Conservation (phyloP, 768 basidiomycete species). For the Ramaria sp. region DNA sequence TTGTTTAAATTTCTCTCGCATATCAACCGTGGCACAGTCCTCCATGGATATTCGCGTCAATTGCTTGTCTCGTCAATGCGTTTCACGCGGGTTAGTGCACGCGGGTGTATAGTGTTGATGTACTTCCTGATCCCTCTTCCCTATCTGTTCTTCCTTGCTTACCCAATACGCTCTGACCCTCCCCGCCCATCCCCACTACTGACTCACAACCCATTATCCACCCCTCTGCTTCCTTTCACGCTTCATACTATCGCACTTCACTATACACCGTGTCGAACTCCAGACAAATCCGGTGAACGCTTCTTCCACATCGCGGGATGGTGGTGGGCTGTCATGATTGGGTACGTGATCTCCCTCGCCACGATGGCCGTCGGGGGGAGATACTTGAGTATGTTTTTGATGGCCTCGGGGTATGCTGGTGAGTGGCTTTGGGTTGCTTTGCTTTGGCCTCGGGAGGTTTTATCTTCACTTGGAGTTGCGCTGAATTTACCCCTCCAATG, state of each 20-base stretch:
- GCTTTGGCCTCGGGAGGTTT: neutral
- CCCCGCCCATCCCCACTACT: neutral
- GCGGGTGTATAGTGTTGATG: no score
- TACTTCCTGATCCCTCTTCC: no score
- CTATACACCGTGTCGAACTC: neutral
- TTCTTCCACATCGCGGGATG: slow-evolving; percentile 48
- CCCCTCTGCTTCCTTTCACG: neutral
- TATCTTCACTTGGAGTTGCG: neutral
- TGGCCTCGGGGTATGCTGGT: slow-evolving; percentile 46
- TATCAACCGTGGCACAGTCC: slow-evolving; percentile 28
- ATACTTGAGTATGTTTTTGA: slow-evolving; percentile 53
- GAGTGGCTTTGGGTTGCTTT: slow-evolving; percentile 5
- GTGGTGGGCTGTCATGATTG: slow-evolving; percentile 54
- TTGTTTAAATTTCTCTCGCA: neutral
- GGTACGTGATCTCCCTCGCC: slow-evolving; percentile 48
- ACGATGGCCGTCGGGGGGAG: slow-evolving; percentile 42
- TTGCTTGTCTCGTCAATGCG: slow-evolving; percentile 40
- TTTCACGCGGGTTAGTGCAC: slow-evolving; percentile 38
- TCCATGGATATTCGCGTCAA: slow-evolving; percentile 49
- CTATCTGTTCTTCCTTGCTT: no score
- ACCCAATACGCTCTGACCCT: neutral
- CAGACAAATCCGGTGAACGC: slow-evolving; percentile 51
- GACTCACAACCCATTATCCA: no score
- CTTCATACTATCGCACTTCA: neutral
- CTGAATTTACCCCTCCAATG: no score